Base-by-base conservation (phyloP, 441 rosid genomes). In the Omphalea diandra region DNA sequence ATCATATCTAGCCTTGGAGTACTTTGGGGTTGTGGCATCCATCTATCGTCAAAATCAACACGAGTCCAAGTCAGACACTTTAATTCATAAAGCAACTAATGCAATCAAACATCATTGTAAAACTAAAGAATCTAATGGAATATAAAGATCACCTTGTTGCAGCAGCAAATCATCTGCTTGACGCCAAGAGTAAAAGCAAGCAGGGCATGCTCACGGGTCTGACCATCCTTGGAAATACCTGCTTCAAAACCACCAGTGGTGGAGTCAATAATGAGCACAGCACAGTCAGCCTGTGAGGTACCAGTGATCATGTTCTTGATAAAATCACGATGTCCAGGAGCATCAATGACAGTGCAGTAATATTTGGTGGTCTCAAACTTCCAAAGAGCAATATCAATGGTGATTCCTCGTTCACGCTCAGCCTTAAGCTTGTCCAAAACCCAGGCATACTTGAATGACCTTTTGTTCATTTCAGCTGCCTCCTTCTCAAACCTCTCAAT, bases 401-500 rank as follows among this genome's bases (percentile, higher is more conserved):
- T 82, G 72, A 82, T 82, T 67, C 85, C 85, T 68, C 85, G 83
- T 55, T 82, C 85, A 59, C 85, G 85, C 68, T 82, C 85, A 22
- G 85, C 85, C 76, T 82, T 82, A 32, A 82, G 82, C 80, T 82
- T 82, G 80, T 82, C 85, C 47, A 82, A 54, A 20, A 82, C 85
- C 85, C 83, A 82, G 32, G 85, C 85, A 43, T 82, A 82, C 78
- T 82, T 82, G 78, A 82, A 82, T 22, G 85, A 82, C 70, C 85
- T 72, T 56, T 82, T 82, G 85, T 82, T 82, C 85, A 82, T 79
- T 73, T 82, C 85, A 62, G 85, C 83, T 64, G 88, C 88, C 50
- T 85, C 88, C 80, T 85, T 83, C 85, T 85, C 87, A 18, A 85
- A 83, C 71, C 86, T 77, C 75, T 81, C 89, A 43, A 81, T 83